phyloP scores from a whole-genome alignment of 2,329 filamentous ascomycete species.

The Rhinocladiella similis region DNA sequence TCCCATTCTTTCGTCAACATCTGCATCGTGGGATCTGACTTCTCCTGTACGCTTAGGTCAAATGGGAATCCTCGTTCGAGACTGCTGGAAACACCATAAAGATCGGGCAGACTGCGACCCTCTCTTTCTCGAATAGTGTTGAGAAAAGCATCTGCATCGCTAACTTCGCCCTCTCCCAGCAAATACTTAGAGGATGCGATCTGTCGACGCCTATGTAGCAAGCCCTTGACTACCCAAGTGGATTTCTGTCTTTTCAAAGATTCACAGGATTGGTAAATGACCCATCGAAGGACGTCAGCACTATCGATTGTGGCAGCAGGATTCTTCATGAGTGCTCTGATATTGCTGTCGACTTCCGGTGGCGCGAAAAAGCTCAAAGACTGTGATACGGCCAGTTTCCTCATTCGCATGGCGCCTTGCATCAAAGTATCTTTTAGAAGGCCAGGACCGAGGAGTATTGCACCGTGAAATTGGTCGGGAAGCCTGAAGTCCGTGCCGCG shows the following conservation, averaged over 20 bases:
- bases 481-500: conserved; percentile 68
- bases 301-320: conserved; percentile 36
- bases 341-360: conserved; percentile 58
- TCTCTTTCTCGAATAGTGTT: conserved; percentile 57
- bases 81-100: conserved; percentile 48
- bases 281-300: conserved; percentile 60
- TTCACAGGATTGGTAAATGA: conserved; percentile 57
- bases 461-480: conserved; percentile 59
- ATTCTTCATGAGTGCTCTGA: conserved; percentile 37
- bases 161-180: neutral
- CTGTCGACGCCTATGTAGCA: conserved; percentile 47
- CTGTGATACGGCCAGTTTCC: conserved; percentile 67
- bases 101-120: conserved; percentile 50
- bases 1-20: conserved; percentile 38
- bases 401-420: conserved; percentile 67
- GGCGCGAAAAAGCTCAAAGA: conserved; percentile 63
- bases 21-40: conserved; percentile 31
- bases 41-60: conserved; percentile 20
- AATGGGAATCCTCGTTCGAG: neutral
- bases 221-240: conserved; percentile 63
- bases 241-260: conserved; percentile 53
- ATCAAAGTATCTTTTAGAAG: conserved; percentile 62
- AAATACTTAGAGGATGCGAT: conserved; percentile 2
- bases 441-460: conserved; percentile 65
- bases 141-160: conserved; percentile 7